Evolutionary conservation across 2,329 filamentous ascomycete genomes (phyloP).

Genomic region (Thermochaetoides dissita): DNA sequence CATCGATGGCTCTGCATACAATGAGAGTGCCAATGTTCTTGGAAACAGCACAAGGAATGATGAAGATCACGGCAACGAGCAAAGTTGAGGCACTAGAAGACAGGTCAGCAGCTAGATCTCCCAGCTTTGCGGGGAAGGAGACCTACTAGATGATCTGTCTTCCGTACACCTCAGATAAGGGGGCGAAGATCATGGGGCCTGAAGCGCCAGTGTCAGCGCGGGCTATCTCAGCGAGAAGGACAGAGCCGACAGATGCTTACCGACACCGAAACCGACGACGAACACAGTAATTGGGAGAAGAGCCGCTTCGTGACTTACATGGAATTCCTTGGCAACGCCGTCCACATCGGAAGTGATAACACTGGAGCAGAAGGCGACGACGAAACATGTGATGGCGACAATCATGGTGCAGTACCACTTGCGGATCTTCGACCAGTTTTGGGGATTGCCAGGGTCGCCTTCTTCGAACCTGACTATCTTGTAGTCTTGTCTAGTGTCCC

Average conservation of each 20-base stretch:
- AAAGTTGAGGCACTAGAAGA: slow-evolving; percentile 41
- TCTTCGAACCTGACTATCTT: slow-evolving; percentile 52
- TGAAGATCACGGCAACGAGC: slow-evolving; percentile 58
- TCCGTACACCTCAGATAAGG: slow-evolving; percentile 62
- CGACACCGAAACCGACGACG: slow-evolving; percentile 69
- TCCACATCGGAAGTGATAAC: slow-evolving; percentile 66
- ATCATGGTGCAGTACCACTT: slow-evolving; percentile 84
- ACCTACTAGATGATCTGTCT: slow-evolving; percentile 53
- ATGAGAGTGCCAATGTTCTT: slow-evolving; percentile 65
- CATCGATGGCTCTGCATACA: slow-evolving; percentile 63
- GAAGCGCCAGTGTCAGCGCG: not conserved
- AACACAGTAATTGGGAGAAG: slow-evolving; percentile 63
- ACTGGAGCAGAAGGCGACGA: slow-evolving; percentile 56
- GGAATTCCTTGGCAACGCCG: slow-evolving; percentile 49
- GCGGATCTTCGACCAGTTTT: slow-evolving; percentile 66
- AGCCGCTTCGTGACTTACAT: slow-evolving; percentile 57
- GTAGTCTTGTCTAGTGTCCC: slow-evolving; percentile 20
- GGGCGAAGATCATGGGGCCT: slow-evolving; percentile 68
- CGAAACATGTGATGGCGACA: slow-evolving; percentile 62
- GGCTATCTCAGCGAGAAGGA: not conserved
- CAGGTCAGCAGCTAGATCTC: slow-evolving; percentile 2
- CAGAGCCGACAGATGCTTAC: slow-evolving; percentile 23
- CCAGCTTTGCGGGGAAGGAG: too few species aligned
- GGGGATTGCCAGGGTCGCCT: slow-evolving; percentile 63
- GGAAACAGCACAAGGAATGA: slow-evolving; percentile 66